Conservation (phyloP, 495 filamentous ascomycete species). For the Penicillium cosmopolitanum region DNA sequence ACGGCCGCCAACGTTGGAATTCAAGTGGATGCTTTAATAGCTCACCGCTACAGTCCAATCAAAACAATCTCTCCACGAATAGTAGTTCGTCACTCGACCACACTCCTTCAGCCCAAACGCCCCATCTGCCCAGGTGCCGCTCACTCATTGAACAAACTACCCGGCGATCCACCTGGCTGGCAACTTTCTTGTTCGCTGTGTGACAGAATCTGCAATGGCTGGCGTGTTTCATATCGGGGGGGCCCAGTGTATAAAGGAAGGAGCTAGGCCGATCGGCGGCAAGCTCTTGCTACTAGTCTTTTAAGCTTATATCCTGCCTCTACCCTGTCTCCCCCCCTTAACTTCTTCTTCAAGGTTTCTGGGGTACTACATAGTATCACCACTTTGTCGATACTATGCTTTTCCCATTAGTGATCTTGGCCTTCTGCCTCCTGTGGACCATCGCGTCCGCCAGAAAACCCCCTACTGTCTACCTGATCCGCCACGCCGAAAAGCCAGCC, state of each 20-base stretch:
- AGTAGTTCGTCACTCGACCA: conserved; percentile 8
- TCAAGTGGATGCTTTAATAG: conserved; percentile 6
- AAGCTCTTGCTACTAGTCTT: not conserved
- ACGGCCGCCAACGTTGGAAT: not conserved
- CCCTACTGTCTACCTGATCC: conserved; percentile 53
- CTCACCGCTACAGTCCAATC: conserved; percentile 15
- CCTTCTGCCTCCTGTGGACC: conserved; percentile 5
- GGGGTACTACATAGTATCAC: too few species aligned
- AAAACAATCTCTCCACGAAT: not conserved
- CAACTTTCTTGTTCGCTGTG: not conserved
- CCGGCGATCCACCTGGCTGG: conserved; percentile 7
- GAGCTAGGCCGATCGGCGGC: conserved; percentile 1
- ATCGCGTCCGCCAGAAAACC: conserved; percentile 6
- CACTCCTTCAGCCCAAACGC: conserved; percentile 2
- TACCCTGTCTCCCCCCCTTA: not conserved
- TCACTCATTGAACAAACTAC: not conserved
- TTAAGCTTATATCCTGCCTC: not conserved
- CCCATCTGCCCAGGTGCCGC: conserved; percentile 5
- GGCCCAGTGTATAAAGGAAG: not conserved
- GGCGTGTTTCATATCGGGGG: not conserved
- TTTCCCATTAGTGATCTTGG: conserved; percentile 4
- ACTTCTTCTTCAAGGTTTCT: too few species aligned
- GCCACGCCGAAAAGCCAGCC: conserved; percentile 56
- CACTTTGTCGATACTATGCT: conserved; percentile 5
- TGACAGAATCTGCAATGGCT: not conserved